Conservation (phyloP, 2,329 filamentous ascomycete species). For the Fusarium falciforme region DNA sequence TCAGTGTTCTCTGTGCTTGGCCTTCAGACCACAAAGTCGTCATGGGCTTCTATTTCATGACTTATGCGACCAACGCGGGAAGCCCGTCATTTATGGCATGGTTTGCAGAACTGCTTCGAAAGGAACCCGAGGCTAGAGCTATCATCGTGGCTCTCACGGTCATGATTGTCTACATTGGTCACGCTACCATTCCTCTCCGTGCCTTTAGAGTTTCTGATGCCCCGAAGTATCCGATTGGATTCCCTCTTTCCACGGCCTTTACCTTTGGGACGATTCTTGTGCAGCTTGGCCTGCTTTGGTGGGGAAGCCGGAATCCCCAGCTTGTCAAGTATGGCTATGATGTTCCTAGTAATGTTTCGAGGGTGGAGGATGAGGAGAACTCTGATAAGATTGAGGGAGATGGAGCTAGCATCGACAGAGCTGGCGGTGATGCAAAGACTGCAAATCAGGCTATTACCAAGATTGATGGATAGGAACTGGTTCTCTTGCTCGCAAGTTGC, state of each 20-base stretch:
- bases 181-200: slow-evolving; percentile 53
- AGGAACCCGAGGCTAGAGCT: slow-evolving; percentile 51
- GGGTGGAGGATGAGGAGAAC: slow-evolving; percentile 36
- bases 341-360: slow-evolving; percentile 14
- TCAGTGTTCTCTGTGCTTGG: slow-evolving; percentile 49
- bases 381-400: slow-evolving; percentile 4
- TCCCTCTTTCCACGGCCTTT: slow-evolving; percentile 50
- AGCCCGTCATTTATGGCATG: slow-evolving; percentile 51
- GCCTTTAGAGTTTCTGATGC: slow-evolving; percentile 51
- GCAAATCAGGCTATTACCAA: slow-evolving; percentile 8
- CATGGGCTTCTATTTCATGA: slow-evolving; percentile 52
- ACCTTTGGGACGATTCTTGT: slow-evolving; percentile 46
- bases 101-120: slow-evolving; percentile 50
- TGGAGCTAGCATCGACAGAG: slow-evolving; percentile 5
- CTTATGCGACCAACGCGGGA: slow-evolving; percentile 49
- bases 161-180: slow-evolving; percentile 53
- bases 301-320: slow-evolving; percentile 34
- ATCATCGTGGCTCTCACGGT: slow-evolving; percentile 52
- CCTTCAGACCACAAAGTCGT: slow-evolving; percentile 48
- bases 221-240: slow-evolving; percentile 51
- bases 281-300: slow-evolving; percentile 49
- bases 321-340: slow-evolving; percentile 38
- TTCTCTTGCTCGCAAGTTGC: neutral
- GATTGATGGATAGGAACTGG: neutral
- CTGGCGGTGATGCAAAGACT: slow-evolving; percentile 1